phyloP scores from a whole-genome alignment of 495 filamentous ascomycete species.

The Penicillium macrosclerotiorum region DNA sequence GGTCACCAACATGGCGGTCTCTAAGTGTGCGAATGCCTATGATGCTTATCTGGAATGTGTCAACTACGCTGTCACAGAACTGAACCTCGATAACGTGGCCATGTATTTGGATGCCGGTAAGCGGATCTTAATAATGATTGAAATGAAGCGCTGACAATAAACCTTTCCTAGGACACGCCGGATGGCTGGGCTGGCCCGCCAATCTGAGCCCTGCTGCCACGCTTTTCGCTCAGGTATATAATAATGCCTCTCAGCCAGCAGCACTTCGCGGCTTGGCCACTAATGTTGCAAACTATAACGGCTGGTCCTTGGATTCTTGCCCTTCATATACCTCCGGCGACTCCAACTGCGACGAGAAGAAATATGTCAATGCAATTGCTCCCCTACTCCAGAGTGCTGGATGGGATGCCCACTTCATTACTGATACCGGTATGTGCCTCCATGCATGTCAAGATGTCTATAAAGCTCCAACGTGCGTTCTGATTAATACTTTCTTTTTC shows the following conservation, averaged over 20 bases:
- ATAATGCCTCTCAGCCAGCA: slow-evolving; percentile 59
- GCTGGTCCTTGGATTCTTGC: slow-evolving; percentile 46
- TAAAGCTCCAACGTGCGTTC: too few species aligned
- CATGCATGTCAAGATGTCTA: neutral
- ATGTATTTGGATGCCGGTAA: slow-evolving; percentile 80
- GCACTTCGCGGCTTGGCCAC: slow-evolving; percentile 71
- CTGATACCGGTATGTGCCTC: slow-evolving; percentile 50
- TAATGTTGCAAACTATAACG: slow-evolving; percentile 80
- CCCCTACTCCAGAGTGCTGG: slow-evolving; percentile 59
- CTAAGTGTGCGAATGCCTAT: slow-evolving; percentile 62
- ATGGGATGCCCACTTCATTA: slow-evolving; percentile 72
- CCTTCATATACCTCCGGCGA: slow-evolving; percentile 45
- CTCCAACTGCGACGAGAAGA: slow-evolving; percentile 65
- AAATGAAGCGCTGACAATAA: neutral
- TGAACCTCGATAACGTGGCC: slow-evolving; percentile 74
- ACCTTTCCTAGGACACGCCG: slow-evolving; percentile 39
- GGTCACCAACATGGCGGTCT: slow-evolving; percentile 67
- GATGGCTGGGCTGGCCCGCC: slow-evolving; percentile 81
- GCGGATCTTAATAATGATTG: neutral
- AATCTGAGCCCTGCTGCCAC: slow-evolving; percentile 72
- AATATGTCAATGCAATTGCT: slow-evolving; percentile 64
- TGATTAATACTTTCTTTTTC: neutral
- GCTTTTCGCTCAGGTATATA: slow-evolving; percentile 66
- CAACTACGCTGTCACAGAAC: slow-evolving; percentile 66
- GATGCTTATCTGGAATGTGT: slow-evolving; percentile 65